Conservation (phyloP, 1,284 basidiomycete species). For the Ustilago vetiveriae region DNA sequence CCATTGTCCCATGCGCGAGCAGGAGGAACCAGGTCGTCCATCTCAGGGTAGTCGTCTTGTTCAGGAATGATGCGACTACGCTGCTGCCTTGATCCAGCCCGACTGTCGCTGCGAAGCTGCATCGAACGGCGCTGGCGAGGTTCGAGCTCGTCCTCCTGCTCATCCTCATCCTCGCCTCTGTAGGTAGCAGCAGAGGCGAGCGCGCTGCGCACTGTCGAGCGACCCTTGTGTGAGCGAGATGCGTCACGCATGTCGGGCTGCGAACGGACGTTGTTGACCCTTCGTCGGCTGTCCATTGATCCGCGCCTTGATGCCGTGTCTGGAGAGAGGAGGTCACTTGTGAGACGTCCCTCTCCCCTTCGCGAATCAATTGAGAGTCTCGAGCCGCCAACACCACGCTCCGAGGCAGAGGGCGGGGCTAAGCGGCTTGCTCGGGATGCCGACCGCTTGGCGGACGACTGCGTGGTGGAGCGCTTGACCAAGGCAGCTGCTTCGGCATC, state of each 20-base stretch:
- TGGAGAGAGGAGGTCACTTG: constrained; percentile 9
- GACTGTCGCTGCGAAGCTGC: constrained; percentile 1
- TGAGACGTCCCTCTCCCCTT: background rate
- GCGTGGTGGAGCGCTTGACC: constrained; percentile 1
- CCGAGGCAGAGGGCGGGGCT: constrained; percentile 16
- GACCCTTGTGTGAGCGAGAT: background rate
- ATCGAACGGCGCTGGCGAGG: constrained; percentile 6
- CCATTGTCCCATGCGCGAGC: constrained; percentile 16
- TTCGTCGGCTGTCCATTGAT: constrained; percentile 26
- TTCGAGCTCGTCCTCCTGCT: constrained; percentile 7
- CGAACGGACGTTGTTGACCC: constrained; percentile 14
- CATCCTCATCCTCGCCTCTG: constrained; percentile 1
- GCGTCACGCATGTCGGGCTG: constrained; percentile 18
- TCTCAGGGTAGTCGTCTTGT: constrained; percentile 22
- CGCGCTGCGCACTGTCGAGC: constrained; percentile 14
- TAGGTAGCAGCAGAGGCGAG: constrained; percentile 20
- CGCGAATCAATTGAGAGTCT: constrained; percentile 21
- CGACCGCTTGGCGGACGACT: constrained; percentile 6
- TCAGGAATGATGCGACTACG: constrained; percentile 12
- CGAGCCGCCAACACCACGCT: constrained; percentile 2
- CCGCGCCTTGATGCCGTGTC: constrained; percentile 18
- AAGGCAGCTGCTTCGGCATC: constrained; percentile 4
- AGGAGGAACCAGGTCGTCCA: constrained; percentile 41
- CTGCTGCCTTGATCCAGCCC: constrained; percentile 5
- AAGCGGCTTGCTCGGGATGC: constrained; percentile 15